phyloP scores from a whole-genome alignment of 495 filamentous ascomycete species.

The Penicillium cataractarum region DNA sequence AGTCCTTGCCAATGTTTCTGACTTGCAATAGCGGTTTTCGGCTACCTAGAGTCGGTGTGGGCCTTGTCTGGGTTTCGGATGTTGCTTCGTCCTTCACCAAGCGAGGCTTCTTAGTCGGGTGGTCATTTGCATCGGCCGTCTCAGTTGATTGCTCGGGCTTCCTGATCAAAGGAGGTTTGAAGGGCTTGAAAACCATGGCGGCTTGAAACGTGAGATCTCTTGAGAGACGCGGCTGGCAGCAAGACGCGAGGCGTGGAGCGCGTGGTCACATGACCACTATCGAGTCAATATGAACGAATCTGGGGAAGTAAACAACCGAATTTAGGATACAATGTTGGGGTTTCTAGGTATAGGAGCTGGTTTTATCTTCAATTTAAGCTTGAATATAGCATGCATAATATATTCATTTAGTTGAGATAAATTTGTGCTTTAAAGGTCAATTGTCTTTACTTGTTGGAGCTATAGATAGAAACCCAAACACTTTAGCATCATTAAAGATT shows the following conservation, averaged over 20 bases:
- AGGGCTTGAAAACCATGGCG: constrained; percentile 53
- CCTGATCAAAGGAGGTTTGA: constrained; percentile 48
- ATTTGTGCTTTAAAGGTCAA: neutral
- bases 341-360: neutral
- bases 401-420: too few species aligned
- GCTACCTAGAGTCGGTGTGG: constrained; percentile 11
- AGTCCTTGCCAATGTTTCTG: constrained; percentile 28
- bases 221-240: constrained; percentile 8
- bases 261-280: constrained; percentile 23
- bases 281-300: neutral
- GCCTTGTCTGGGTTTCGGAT: constrained; percentile 10
- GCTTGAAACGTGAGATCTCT: constrained; percentile 8
- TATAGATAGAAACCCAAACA: constrained; percentile 13
- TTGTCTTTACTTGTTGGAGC: constrained; percentile 9
- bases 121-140: constrained; percentile 8
- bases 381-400: neutral
- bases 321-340: neutral
- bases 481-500: constrained; percentile 16
- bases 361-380: neutral
- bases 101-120: constrained; percentile 38
- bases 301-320: neutral
- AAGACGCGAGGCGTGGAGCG: constrained; percentile 22
- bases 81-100: constrained; percentile 26
- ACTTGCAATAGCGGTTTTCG: constrained; percentile 41
- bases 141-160: constrained; percentile 26